Conservation (phyloP, 257 asterid species). For the Solanum peruvianum region DNA sequence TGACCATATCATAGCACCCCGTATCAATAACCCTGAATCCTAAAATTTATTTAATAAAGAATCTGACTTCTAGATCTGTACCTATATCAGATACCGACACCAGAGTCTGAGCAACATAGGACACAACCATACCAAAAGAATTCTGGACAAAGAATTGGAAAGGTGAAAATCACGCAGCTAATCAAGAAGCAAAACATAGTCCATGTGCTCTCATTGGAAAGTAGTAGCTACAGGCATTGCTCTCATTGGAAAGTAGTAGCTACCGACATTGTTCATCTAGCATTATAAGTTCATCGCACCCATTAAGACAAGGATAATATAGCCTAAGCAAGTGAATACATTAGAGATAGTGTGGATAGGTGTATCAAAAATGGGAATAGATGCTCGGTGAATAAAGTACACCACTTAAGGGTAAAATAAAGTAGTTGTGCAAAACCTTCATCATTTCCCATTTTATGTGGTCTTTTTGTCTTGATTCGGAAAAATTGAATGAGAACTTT, state of each 20-base stretch:
- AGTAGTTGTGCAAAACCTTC: neutral
- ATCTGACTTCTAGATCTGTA: neutral
- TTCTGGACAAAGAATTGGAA: neutral
- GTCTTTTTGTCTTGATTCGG: neutral
- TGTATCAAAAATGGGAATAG: neutral
- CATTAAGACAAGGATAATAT: neutral
- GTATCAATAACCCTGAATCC: neutral
- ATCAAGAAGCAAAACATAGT: neutral
- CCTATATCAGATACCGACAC: neutral
- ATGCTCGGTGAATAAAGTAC: neutral
- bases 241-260: neutral
- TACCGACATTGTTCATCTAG: neutral
- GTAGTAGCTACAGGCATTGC: neutral
- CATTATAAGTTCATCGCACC: neutral
- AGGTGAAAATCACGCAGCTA: neutral
- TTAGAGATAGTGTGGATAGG: neutral
- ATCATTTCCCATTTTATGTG: neutral
- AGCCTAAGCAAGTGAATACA: neutral
- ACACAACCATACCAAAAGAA: neutral
- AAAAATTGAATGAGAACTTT: neutral
- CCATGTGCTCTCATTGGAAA: neutral
- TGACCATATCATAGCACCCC: neutral
- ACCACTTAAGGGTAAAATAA: neutral
- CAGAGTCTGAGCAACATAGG: neutral
- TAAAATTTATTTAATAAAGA: neutral